phyloP scores from a whole-genome alignment of 306 rosid species.

The Acacia confusa region DNA sequence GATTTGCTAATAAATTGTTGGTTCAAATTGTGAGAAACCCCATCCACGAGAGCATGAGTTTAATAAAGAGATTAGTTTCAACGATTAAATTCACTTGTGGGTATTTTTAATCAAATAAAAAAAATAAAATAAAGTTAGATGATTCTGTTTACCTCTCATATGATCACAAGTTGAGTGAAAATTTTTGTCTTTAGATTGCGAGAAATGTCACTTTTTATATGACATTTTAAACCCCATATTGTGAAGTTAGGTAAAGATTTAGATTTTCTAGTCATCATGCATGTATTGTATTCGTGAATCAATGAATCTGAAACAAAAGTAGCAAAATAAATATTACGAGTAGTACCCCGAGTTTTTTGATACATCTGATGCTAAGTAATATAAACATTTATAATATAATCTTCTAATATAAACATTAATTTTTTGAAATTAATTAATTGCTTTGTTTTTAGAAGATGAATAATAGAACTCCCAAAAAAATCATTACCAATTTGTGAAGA shows the following conservation, averaged over 20 bases:
- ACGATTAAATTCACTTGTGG: no score
- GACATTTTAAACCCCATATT: conserved; percentile 13
- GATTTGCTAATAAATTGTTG: no score
- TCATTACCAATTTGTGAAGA: neutral
- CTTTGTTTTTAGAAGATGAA: neutral
- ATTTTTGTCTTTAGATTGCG: neutral
- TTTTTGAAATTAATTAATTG: neutral
- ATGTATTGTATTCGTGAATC: conserved; percentile 21
- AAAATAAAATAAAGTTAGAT: no score
- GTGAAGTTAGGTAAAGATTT: conserved; percentile 38
- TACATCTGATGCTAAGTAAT: neutral
- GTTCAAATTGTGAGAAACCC: no score
- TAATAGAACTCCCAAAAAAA: neutral
- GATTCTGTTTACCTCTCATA: neutral
- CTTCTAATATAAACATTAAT: neutral
- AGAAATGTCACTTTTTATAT: neutral
- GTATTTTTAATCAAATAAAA: no score
- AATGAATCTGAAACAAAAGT: conserved; percentile 16
- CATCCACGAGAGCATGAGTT: no score
- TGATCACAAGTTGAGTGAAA: neutral
- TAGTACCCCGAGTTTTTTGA: neutral
- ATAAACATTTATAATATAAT: no score
- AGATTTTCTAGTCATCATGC: conserved; percentile 26
- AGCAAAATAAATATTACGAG: neutral
- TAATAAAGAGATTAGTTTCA: no score